A percentile compares a stretch with the other conserved stretches of the same genome.
Conservation (phyloP, 2,329 filamentous ascomycete genomes). For the Lecanosticta acicola region DNA sequence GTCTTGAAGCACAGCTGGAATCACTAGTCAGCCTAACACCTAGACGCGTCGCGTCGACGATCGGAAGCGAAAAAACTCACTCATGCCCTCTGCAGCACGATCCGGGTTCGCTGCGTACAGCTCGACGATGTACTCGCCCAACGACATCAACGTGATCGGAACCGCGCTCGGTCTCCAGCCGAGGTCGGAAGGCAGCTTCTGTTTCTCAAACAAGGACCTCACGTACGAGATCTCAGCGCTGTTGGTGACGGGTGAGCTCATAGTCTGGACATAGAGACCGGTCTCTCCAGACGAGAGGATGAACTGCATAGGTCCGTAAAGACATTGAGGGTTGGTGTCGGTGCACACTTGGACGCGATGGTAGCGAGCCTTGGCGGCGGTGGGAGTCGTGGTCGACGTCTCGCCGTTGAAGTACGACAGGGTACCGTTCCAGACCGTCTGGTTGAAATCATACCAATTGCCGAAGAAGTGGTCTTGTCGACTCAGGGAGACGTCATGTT, state of each 20-base stretch:
- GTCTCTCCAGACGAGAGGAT: constrained; percentile 33
- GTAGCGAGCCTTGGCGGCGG: constrained; percentile 23
- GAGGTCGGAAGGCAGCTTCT: constrained; percentile 29
- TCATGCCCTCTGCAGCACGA: constrained; percentile 1
- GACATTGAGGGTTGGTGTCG: constrained; percentile 26
- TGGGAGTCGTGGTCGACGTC: constrained; percentile 20
- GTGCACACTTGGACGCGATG: constrained; percentile 22
- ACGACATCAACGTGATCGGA: constrained; percentile 9
- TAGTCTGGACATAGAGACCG: constrained; percentile 28
- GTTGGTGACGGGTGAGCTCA: constrained; percentile 27
- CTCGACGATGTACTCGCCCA: constrained; percentile 10
- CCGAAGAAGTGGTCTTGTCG: constrained; percentile 30
- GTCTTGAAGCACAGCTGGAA: constrained; percentile 1
- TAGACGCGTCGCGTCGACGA: not conserved
- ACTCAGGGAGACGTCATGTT: constrained; percentile 33
- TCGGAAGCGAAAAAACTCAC: constrained; percentile 1
- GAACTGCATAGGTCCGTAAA: constrained; percentile 28
- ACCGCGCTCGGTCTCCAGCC: constrained; percentile 25
- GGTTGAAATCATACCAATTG: constrained; percentile 29
- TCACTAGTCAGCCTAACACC: not conserved
- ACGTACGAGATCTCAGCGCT: constrained; percentile 28
- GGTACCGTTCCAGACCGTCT: constrained; percentile 25
- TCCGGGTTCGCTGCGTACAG: constrained; percentile 11
- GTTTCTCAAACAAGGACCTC: constrained; percentile 24
- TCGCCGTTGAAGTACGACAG: constrained; percentile 20